A percentile compares a stretch with the other conserved stretches of the same genome.
phyloP scores from a whole-genome alignment of 208 protist genomes.

The Polymyxa betae region DNA sequence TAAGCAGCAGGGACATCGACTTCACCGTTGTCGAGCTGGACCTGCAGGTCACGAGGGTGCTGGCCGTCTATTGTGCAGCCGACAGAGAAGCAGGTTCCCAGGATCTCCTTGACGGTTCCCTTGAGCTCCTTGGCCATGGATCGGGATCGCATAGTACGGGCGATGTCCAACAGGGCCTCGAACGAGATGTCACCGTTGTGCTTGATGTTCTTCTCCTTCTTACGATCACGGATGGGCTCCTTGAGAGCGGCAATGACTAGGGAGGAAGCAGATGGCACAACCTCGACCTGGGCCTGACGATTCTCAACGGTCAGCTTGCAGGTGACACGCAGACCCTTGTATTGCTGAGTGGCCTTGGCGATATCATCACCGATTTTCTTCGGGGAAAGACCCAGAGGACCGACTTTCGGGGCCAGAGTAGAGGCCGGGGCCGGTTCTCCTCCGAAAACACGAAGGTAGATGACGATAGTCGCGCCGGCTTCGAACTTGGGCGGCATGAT shows the following conservation, averaged over 20 bases:
- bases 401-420: slow-evolving; percentile 97
- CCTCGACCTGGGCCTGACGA: slow-evolving; percentile 90
- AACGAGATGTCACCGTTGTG: slow-evolving; percentile 97
- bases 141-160: slow-evolving; percentile 87
- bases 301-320: slow-evolving; percentile 97
- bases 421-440: slow-evolving; percentile 95
- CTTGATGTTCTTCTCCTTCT: slow-evolving; percentile 94
- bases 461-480: slow-evolving; percentile 87
- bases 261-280: slow-evolving; percentile 94
- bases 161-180: slow-evolving; percentile 95
- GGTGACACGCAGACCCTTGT: slow-evolving; percentile 98
- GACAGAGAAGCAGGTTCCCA: slow-evolving; percentile 95
- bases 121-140: slow-evolving; percentile 90
- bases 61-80: slow-evolving; percentile 97
- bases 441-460: slow-evolving; percentile 94
- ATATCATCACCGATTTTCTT: slow-evolving; percentile 99
- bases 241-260: slow-evolving; percentile 97
- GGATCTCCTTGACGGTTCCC: slow-evolving; percentile 96
- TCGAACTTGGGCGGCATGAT: slow-evolving; percentile 98
- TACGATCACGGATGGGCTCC: slow-evolving; percentile 97
- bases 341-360: slow-evolving; percentile 95
- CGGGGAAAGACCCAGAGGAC: slow-evolving; percentile 97
- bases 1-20: slow-evolving; percentile 74
- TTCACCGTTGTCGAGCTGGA: slow-evolving; percentile 88
- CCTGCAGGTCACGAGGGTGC: slow-evolving; percentile 86